Evolutionary conservation across 176 grass and related monocot genomes (phyloP), one percentile per base, ranked within the genome.

Genomic region (Pontederia crassipes): DNA sequence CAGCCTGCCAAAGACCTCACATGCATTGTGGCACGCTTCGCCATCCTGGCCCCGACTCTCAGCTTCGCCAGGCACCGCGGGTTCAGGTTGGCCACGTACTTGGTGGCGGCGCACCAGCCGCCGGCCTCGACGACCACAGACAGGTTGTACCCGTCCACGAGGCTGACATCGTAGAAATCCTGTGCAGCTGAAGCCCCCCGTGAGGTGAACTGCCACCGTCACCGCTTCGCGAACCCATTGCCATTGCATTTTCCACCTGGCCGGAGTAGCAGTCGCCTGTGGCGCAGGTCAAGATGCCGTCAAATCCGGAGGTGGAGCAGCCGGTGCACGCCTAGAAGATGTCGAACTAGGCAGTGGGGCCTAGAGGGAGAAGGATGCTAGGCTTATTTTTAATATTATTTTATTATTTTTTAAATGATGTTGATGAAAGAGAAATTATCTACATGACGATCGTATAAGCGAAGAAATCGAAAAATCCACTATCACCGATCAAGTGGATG

Each of bases 151-250:
- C 77, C 72, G 50, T 89, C 89, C 45, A 95, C 90, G 0, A 95
- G 78, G 86, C 86, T 89, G 59, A 95, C 90, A 78, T 95, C 90
- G 83, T 95, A 95, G 72, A 95, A 95, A 74, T 95, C 89, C 29
- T 2, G 54, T 49, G 68, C 77, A 14, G 69, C 60, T 46, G 48
- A 55, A 15, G 48, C 15, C 40, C 69, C 58, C 55, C n/a, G 76
- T 78, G 0, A 95, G 85, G 15, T 95, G 85, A 95, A 82, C 81
- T 93, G 78, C 84, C 17, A 93, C 80, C 59, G 89, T 93, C 0
- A 84, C 81, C 0, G 85, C 2, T 85, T 67, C 32, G 70, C 65
- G 2, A 78, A 85, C 18, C 75, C 77, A 1, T 5, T n/a, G 9
- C 85, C 85, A 35, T 77, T 24, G 64, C 89, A 95, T 69, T 95